Conservation (phyloP, 1,284 basidiomycete genomes). For the Cystobasidiaceae sp. region DNA sequence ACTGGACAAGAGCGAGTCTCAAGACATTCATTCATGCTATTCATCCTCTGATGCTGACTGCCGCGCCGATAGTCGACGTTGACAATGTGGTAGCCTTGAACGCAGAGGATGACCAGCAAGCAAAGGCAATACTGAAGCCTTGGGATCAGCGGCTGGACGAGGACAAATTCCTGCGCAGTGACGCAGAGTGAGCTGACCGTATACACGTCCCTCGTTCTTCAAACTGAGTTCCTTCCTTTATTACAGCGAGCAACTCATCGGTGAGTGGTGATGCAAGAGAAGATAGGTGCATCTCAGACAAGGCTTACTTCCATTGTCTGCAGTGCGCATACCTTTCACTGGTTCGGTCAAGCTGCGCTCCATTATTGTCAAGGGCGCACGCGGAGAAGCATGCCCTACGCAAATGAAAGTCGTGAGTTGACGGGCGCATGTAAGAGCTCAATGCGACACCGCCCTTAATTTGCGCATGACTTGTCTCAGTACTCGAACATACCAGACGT, state of each 20-base stretch:
- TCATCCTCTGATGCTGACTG: not conserved
- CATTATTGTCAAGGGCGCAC: slow-evolving; percentile 40
- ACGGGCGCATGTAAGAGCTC: not conserved
- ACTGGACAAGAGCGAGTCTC: not conserved
- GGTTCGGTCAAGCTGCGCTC: slow-evolving; percentile 41
- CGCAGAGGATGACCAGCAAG: slow-evolving; percentile 32
- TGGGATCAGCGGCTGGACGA: slow-evolving; percentile 41
- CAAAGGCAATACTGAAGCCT: slow-evolving; percentile 37
- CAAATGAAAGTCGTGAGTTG: slow-evolving; percentile 29
- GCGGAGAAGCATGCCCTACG: slow-evolving; percentile 17
- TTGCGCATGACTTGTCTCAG: not conserved
- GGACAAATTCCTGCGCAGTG: slow-evolving; percentile 8
- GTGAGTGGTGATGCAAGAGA: not conserved
- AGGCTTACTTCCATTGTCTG: slow-evolving; percentile 28
- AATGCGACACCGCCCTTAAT: not conserved
- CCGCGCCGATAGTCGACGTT: slow-evolving; percentile 31
- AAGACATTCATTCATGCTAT: not conserved
- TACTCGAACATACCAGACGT: slow-evolving; percentile 34
- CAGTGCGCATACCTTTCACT: slow-evolving; percentile 40
- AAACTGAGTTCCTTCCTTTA: not conserved
- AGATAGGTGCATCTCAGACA: not conserved
- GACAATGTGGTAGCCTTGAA: slow-evolving; percentile 41
- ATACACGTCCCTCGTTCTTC: not conserved
- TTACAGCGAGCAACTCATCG: slow-evolving; percentile 16
- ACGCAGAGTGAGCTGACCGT: slow-evolving; percentile 11